Base-by-base conservation (phyloP, 2,329 filamentous ascomycete genomes). In the Gnomoniopsis sp. region DNA sequence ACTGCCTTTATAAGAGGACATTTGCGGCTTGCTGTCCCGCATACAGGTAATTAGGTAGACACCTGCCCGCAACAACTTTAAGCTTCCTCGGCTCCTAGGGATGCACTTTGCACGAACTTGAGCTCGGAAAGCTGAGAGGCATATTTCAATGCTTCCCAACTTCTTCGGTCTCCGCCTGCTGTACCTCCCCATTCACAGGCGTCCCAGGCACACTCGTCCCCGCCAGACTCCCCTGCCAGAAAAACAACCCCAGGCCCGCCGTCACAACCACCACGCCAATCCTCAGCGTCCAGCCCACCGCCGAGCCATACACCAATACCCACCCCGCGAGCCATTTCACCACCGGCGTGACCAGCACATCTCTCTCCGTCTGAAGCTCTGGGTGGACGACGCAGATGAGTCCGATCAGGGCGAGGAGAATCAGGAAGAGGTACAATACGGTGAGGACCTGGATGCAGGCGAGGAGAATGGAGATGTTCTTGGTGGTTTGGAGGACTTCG, bases 401-500 rank as follows among this genome's bases (percentile, higher is more conserved):
- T 2, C 60, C 57, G 36, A 59, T 22, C 10, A 62, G 49, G 6
- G 53, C 50, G 23, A 62, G 53, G 21, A 62, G 53, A 46, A 62
- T 55, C 10, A 59, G 38, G 12, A 46, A 36, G 14, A 62, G 46
- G 38, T 57, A 51, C 21, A 57, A 53, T 22, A 53, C 56, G n/a
- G 60, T 62, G 4, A 59, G 22, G 38, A 62, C 60, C 30, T 62
- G 53, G 11, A 62, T 59, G 49, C 47, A 56, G 30, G 60, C 60
- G 19, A 59, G 53, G 7, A 62, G 60, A 41, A 62, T 59, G n/a
- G 60, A 62, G 10, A 62, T 59, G 41, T 62, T 53, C 49, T 59
- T 62, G 38, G 60, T 62, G 19, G 60, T 62, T 17, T 62, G 60
- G 0, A 62, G 60, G 49, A 62, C 60, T 17, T 62, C 21, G 38